phyloP scores from a whole-genome alignment of 352 stramenopile species.

The Phytopythium delawarense region DNA sequence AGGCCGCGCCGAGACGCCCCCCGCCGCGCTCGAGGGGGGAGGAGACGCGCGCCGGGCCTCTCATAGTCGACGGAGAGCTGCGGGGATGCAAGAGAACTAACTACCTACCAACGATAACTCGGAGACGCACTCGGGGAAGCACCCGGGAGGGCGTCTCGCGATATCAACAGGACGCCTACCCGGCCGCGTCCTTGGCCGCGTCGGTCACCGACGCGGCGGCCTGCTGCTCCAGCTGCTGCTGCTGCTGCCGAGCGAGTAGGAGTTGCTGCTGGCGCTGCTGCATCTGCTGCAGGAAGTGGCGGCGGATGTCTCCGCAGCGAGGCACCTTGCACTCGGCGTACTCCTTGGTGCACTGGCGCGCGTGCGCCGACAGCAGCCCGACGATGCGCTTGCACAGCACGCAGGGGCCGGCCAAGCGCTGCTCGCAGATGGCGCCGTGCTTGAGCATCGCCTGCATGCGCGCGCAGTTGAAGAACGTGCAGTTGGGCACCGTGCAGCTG shows the following conservation, averaged over 20 bases:
- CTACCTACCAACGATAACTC: constrained; percentile 1
- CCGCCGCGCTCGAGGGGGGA: not conserved
- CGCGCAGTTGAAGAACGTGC: constrained; percentile 83
- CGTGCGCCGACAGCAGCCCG: constrained; percentile 76
- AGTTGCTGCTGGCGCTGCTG: constrained; percentile 69
- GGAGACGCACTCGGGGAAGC: not conserved
- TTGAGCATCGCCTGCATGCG: constrained; percentile 89
- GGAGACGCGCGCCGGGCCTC: not conserved
- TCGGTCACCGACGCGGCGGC: constrained; percentile 7
- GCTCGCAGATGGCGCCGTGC: constrained; percentile 81
- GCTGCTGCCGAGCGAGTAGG: constrained; percentile 37
- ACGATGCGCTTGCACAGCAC: constrained; percentile 86
- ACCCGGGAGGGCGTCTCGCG: not conserved
- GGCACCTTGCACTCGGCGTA: constrained; percentile 77
- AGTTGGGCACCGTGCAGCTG: constrained; percentile 61
- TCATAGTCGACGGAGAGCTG: constrained; percentile 3
- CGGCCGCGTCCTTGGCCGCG: constrained; percentile 17
- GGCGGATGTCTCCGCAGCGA: constrained; percentile 81
- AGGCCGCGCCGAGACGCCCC: not conserved
- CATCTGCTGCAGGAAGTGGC: constrained; percentile 77
- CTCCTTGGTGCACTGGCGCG: constrained; percentile 76
- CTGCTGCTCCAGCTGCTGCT: constrained; percentile 18
- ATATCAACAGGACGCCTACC: constrained; percentile 10
- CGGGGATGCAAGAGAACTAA: not conserved
- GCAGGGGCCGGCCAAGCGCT: constrained; percentile 74